A percentile compares a stretch with the other conserved stretches of the same genome.
Evolutionary conservation across 2,329 filamentous ascomycete genomes (phyloP).

Genomic region (Aspergillus sp.): DNA sequence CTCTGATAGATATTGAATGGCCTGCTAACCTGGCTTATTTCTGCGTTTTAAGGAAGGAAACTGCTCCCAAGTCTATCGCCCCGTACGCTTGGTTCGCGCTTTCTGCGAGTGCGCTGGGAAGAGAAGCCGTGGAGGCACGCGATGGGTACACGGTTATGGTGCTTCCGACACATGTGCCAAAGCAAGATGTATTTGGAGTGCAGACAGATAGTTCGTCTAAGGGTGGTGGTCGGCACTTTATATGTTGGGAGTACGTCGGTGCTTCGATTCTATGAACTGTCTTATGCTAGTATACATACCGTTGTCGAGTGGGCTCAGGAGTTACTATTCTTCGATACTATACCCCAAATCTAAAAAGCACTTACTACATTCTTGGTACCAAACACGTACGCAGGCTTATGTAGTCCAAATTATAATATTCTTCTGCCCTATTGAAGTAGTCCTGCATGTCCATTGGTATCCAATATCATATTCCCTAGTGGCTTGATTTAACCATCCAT

Average conservation of each 20-base stretch:
- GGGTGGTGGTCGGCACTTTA: slow-evolving; percentile 19
- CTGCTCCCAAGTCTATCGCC: slow-evolving; percentile 9
- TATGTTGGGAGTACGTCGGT: slow-evolving; percentile 46
- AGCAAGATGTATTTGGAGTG: not conserved
- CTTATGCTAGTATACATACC: not conserved
- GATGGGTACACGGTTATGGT: slow-evolving; percentile 43
- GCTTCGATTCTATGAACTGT: slow-evolving; percentile 19
- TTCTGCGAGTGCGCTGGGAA: slow-evolving; percentile 35
- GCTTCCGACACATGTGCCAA: slow-evolving; percentile 11
- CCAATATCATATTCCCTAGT: not conserved
- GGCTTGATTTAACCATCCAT: not conserved
- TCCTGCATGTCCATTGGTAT: not conserved
- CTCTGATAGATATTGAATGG: not conserved
- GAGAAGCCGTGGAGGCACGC: slow-evolving; percentile 40
- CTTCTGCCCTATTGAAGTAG: not conserved
- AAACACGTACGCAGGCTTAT: no score
- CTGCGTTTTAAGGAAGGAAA: slow-evolving; percentile 19
- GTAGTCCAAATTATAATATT: not conserved
- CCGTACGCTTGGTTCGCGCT: slow-evolving; percentile 39
- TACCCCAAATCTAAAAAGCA: not conserved
- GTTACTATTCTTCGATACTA: not conserved
- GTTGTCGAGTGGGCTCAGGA: not conserved
- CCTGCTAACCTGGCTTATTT: not conserved
- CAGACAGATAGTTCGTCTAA: slow-evolving; percentile 5
- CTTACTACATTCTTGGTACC: no score